Conservation (phyloP, 2,329 filamentous ascomycete species). For the Fusarium robinianum region DNA sequence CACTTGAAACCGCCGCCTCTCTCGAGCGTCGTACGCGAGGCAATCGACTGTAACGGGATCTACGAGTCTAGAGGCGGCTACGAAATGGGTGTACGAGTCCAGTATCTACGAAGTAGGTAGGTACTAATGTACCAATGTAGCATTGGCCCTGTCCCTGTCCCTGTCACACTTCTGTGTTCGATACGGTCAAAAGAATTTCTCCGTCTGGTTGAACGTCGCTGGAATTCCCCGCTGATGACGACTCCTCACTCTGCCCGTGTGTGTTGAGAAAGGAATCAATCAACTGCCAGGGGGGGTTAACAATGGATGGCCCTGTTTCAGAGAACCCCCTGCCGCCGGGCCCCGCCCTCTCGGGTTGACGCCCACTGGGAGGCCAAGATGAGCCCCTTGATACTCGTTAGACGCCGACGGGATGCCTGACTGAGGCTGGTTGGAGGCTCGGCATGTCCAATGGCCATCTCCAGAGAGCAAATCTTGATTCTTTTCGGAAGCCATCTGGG, state of each 20-base stretch:
- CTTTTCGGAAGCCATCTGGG: slow-evolving; percentile 24
- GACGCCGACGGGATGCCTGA: slow-evolving; percentile 17
- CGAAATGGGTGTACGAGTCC: not conserved
- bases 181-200: slow-evolving; percentile 3
- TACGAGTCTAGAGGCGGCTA: slow-evolving; percentile 7
- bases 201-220: not conserved
- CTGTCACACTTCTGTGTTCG: no score
- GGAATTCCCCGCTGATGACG: no score
- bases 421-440: not conserved
- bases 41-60: slow-evolving; percentile 12
- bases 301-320: slow-evolving; percentile 29
- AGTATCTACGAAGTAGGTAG: no score
- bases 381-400: no score
- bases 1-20: slow-evolving; percentile 36
- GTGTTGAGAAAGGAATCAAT: no score
- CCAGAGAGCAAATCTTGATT: slow-evolving; percentile 19
- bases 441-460: slow-evolving; percentile 17
- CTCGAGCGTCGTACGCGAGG: slow-evolving; percentile 8
- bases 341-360: slow-evolving; percentile 1
- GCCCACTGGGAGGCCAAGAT: no score
- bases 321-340: slow-evolving; percentile 11
- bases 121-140: no score
- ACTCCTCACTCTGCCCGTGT: no score
- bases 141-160: no score
- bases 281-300: slow-evolving; percentile 13